Percentiles rank a stretch among this genome's conserved stretches.
Evolutionary conservation across 106 monocot species (phyloP).

Genomic region (Gastrodia elata): DNA sequence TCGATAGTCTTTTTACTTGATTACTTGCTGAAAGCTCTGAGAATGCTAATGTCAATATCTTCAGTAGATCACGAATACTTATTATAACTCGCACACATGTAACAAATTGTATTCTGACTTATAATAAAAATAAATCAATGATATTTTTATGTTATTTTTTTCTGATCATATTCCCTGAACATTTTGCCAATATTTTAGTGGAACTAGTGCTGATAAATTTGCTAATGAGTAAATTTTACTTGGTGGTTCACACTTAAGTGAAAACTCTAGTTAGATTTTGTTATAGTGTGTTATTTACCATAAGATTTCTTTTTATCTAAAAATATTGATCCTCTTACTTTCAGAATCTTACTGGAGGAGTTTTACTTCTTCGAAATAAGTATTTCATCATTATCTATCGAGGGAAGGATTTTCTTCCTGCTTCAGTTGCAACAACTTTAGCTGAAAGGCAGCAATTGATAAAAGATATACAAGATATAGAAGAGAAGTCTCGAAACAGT

Average conservation of each 20-base stretch:
- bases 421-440: conserved; percentile 63
- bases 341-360: conserved; percentile 84
- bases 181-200: not conserved
- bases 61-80: no score
- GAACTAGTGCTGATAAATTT: not conserved
- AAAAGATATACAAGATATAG: conserved; percentile 69
- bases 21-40: no score
- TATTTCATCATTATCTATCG: conserved; percentile 97
- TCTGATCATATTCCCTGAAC: not conserved
- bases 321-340: conserved; percentile 1
- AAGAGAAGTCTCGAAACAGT: conserved; percentile 56
- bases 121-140: no score
- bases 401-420: conserved; percentile 93
- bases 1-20: no score
- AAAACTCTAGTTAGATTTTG: not conserved
- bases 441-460: conserved; percentile 84
- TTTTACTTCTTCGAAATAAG: conserved; percentile 84
- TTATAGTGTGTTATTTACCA: not conserved
- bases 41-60: no score
- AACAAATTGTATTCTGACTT: no score
- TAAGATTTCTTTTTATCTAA: not conserved
- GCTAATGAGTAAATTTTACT: not conserved
- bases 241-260: not conserved
- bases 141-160: no score
- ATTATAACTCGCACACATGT: no score